Conservation (phyloP, 1,139 yeast species). For the Wickerhamomyces sp. region DNA sequence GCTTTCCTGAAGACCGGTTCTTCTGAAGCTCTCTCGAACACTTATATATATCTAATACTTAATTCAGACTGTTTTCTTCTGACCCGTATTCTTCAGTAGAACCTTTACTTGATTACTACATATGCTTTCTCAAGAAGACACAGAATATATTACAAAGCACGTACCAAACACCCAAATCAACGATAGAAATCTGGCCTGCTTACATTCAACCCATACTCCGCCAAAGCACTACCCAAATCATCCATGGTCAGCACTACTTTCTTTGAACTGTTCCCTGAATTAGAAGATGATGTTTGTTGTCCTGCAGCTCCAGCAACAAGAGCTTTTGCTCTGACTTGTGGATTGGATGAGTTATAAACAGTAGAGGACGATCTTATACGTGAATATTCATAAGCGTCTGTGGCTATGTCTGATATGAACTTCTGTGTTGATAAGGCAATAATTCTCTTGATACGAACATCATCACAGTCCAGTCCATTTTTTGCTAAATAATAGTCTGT, state of each 20-base stretch:
- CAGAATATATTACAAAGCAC: not conserved
- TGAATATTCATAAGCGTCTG: conserved; percentile 94
- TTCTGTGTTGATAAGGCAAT: conserved; percentile 95
- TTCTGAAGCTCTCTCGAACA: not conserved
- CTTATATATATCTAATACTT: not conserved
- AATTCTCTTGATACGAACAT: conserved; percentile 73
- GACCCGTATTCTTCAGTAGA: too few species aligned
- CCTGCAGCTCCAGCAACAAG: conserved; percentile 63
- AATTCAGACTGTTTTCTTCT: not conserved
- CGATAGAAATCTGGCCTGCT: conserved; percentile 92
- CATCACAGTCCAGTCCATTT: conserved; percentile 83
- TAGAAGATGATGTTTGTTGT: conserved; percentile 26
- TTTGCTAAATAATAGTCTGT: conserved; percentile 88
- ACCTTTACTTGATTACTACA: not conserved
- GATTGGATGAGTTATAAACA: conserved; percentile 78
- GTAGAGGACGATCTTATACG: conserved; percentile 82
- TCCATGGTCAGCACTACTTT: conserved; percentile 84
- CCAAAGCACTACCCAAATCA: conserved; percentile 78
- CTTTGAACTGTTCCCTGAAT: conserved; percentile 60
- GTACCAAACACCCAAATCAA: conserved; percentile 23
- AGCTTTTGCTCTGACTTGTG: conserved; percentile 81
- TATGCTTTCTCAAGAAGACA: not conserved
- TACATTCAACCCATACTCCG: conserved; percentile 90
- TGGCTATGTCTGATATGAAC: conserved; percentile 89
- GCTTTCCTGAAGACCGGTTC: too few species aligned